phyloP scores from a whole-genome alignment of 306 rosid species.

The Oemleria cerasiformis region DNA sequence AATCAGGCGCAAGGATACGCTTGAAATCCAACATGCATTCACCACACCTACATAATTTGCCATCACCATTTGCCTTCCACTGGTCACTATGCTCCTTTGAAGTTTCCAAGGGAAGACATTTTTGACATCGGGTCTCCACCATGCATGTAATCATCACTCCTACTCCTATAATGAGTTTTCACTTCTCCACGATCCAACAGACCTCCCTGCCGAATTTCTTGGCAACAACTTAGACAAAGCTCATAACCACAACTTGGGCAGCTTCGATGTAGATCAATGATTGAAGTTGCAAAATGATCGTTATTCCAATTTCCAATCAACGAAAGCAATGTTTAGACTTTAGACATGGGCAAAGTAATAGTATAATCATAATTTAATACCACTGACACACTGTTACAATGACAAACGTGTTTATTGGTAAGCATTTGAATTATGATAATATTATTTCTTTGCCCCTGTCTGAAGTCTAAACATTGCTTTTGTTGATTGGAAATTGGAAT shows the following conservation, averaged over 20 bases:
- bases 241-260: constrained; percentile 68
- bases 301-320: too few relatives aligned
- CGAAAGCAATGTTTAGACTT: constrained; percentile 11
- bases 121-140: constrained; percentile 59
- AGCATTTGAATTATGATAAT: constrained; percentile 26
- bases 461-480: constrained; percentile 5
- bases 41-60: constrained; percentile 65
- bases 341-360: constrained; percentile 16
- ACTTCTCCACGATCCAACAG: constrained; percentile 41
- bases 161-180: constrained; percentile 54
- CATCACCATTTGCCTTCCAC: constrained; percentile 54
- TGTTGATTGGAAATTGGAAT: too few relatives aligned
- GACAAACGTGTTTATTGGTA: constrained; percentile 80
- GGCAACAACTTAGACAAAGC: constrained; percentile 72
- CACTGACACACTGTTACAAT: constrained; percentile 47
- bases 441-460: constrained; percentile 16
- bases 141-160: constrained; percentile 71
- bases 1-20: constrained; percentile 54
- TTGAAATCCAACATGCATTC: constrained; percentile 52
- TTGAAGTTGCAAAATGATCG: constrained; percentile 83
- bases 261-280: constrained; percentile 67
- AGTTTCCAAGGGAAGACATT: constrained; percentile 27
- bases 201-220: constrained; percentile 56
- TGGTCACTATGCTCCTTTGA: constrained; percentile 30
- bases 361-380: constrained; percentile 27